Evolutionary conservation across 306 rosid species (phyloP), one percentile per base, ranked within the genome.

Genomic region (Quercus ilex): DNA sequence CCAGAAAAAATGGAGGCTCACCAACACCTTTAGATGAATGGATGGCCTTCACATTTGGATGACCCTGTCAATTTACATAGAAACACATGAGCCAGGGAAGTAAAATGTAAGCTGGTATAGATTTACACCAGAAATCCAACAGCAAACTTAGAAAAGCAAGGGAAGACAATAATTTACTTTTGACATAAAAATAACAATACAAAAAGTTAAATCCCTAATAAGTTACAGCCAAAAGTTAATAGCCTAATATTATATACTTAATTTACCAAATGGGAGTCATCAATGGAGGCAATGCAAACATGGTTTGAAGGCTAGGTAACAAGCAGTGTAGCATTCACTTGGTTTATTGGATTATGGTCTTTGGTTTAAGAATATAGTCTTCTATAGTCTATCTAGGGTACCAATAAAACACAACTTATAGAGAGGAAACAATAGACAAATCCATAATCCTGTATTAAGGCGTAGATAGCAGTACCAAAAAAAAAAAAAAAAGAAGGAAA

Each of bases 21-120:
- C 99, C 98, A 78, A 92, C 99, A 9, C 94, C 99, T 90, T 95
- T 95, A 12, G 97, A 95, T 59, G 98, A 95, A 85, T 92, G 98
- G 78, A 95, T 82, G 77, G 98, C 97, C 88, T 91, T 91, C 53
- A 90, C 94, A 77, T 95, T 95, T 57, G 98, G 97, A 88, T 95
- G 96, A 51, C 99, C 98, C 99, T 92, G 72, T 69, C 64, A 69
- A 74, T 84, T 74, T 73, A 79, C 18, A 26, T 31, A 79, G 28
- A 59, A 41, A 81, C 52, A 79, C 69, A 71, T 1, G 35, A 53
- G 52, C 62, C 63, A 59, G 77, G 21, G 55, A 30, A 81, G 51
- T 19, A 33, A 67, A 77, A 63, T 20, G 69, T 41, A 41, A 41
- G 46, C 11, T 41, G 46, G 10, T 38, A 28, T 49, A 68, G 17